Conservation (phyloP, 345 rosid genomes). For the Aethionema arabicum region DNA sequence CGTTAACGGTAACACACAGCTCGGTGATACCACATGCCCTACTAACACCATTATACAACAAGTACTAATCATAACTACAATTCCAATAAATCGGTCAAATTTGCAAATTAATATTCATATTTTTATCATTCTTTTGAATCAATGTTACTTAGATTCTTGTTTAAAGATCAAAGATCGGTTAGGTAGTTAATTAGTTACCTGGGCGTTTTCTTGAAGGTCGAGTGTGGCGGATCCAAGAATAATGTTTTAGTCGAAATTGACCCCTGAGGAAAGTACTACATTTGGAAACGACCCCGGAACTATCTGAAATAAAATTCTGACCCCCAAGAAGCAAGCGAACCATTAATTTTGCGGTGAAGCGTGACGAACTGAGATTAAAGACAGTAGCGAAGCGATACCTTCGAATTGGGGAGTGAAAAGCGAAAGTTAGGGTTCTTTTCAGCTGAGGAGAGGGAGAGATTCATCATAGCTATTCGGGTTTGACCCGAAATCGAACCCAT, state of each 20-base stretch:
- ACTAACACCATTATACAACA: slow-evolving; percentile 18
- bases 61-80: slow-evolving; percentile 1
- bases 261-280: slow-evolving; percentile 47
- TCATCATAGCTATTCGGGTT: slow-evolving; percentile 35
- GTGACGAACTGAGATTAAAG: background rate
- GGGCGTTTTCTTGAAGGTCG: slow-evolving; percentile 33
- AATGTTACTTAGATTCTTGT: no score
- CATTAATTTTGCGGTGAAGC: background rate
- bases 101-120: background rate
- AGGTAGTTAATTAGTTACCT: slow-evolving; percentile 33
- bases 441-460: slow-evolving; percentile 35
- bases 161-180: no score
- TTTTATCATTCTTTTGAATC: background rate
- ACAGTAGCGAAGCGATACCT: slow-evolving; percentile 16
- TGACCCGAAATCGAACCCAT: slow-evolving; percentile 41
- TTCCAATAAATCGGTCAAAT: slow-evolving; percentile 1
- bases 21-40: slow-evolving; percentile 59
- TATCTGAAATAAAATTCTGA: slow-evolving; percentile 51
- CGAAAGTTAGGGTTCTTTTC: slow-evolving; percentile 30
- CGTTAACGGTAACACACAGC: slow-evolving; percentile 69
- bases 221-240: slow-evolving; percentile 29
- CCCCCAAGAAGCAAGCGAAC: slow-evolving; percentile 4
- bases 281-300: slow-evolving; percentile 45
- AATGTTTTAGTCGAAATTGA: slow-evolving; percentile 38
- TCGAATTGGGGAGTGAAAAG: slow-evolving; percentile 43